Conservation (phyloP, 139 green algal species). For the Tetraselmis striata region DNA sequence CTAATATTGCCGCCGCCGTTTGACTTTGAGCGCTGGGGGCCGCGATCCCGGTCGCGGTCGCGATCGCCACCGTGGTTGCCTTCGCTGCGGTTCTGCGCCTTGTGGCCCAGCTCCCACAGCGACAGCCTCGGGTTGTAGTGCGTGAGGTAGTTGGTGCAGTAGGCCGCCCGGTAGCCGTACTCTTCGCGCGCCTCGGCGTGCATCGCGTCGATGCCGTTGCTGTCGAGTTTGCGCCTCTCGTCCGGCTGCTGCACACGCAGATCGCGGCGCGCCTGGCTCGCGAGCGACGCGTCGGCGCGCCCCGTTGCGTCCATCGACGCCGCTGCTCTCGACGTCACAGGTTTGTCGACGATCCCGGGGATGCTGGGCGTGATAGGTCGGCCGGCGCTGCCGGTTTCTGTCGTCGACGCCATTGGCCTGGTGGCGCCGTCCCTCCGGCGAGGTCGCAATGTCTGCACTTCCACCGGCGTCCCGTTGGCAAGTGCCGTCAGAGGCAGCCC, state of each 20-base stretch:
- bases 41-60: background rate
- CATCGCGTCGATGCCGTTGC: background rate
- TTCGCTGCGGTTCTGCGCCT: background rate
- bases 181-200: background rate
- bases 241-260: background rate
- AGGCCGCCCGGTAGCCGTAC: background rate
- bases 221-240: background rate
- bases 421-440: background rate
- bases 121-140: background rate
- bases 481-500: background rate
- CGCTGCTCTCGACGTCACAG: background rate
- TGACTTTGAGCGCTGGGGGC: background rate
- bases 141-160: background rate
- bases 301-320: background rate
- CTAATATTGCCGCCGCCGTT: background rate
- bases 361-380: background rate
- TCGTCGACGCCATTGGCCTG: background rate
- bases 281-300: background rate
- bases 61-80: background rate
- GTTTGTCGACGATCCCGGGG: background rate
- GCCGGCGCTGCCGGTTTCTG: background rate
- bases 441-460: background rate
- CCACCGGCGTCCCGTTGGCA: background rate
- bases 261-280: background rate
- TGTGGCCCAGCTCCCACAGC: background rate